Conservation (phyloP, 2,329 filamentous ascomycete species). For the Microdochium nivale region DNA sequence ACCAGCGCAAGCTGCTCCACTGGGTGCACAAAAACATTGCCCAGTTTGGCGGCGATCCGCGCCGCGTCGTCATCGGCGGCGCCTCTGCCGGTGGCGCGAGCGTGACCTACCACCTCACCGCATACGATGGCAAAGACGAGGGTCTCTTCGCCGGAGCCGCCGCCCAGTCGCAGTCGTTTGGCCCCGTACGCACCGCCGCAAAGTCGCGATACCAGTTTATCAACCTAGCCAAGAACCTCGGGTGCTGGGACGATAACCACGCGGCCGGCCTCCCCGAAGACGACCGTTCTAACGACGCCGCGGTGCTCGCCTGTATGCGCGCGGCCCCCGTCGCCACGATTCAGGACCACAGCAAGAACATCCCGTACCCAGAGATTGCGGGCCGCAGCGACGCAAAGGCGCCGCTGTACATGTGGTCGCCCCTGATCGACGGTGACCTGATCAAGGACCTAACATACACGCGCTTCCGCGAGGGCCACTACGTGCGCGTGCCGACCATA, state of each 20-base stretch:
- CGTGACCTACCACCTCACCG: constrained; percentile 54
- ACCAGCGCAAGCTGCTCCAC: constrained; percentile 59
- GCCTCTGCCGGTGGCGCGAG: constrained; percentile 60
- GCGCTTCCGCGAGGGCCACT: constrained; percentile 36
- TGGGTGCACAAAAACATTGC: constrained; percentile 62
- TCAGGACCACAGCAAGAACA: constrained; percentile 30
- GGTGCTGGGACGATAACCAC: constrained; percentile 18
- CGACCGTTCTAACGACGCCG: constrained; percentile 10
- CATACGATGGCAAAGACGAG: constrained; percentile 38
- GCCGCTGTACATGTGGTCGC: constrained; percentile 45
- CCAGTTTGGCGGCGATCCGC: constrained; percentile 60
- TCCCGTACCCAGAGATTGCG: constrained; percentile 25
- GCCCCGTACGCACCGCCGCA: constrained; percentile 32
- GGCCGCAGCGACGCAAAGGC: constrained; percentile 5
- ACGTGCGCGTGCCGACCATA: constrained; percentile 45
- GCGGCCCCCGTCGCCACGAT: constrained; percentile 29
- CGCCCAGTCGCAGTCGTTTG: constrained; percentile 43
- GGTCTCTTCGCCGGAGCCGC: constrained; percentile 42
- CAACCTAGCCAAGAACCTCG: constrained; percentile 32
- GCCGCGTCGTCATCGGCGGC: constrained; percentile 60
- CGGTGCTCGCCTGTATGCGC: constrained; percentile 37
- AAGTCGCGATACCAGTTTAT: constrained; percentile 45
- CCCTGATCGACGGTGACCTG: constrained; percentile 45
- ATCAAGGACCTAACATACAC: constrained; percentile 41
- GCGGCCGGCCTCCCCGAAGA: neutral